phyloP scores from a whole-genome alignment of 306 rosid species.

The Medicago arabica region DNA sequence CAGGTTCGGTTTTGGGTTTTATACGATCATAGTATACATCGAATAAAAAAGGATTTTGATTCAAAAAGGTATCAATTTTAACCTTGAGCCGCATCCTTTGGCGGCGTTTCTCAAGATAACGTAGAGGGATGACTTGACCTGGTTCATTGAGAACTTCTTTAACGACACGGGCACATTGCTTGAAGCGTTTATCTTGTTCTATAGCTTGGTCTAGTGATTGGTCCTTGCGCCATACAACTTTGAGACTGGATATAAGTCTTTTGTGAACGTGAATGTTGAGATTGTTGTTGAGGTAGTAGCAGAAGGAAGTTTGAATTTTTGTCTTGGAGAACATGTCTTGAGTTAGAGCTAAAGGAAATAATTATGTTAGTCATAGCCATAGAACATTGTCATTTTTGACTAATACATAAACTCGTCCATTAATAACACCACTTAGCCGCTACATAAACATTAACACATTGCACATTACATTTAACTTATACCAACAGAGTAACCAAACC shows the following conservation, averaged over 20 bases:
- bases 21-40: constrained; percentile 64
- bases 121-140: constrained; percentile 45
- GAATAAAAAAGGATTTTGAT: constrained; percentile 70
- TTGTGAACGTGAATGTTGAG: constrained; percentile 9
- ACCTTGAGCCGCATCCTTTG: constrained; percentile 69
- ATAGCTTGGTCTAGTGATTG: constrained; percentile 69
- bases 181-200: constrained; percentile 65
- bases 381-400: neutral
- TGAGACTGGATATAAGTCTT: constrained; percentile 70
- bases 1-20: constrained; percentile 76
- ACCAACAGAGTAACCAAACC: neutral
- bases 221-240: constrained; percentile 91
- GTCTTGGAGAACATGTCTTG: constrained; percentile 48
- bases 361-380: neutral
- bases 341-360: neutral
- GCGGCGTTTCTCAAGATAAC: constrained; percentile 70
- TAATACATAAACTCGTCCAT: too few species aligned
- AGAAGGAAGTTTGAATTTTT: constrained; percentile 32
- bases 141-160: constrained; percentile 50
- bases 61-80: constrained; percentile 53
- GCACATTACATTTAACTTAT: neutral
- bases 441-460: neutral
- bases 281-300: constrained; percentile 37
- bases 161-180: constrained; percentile 47
- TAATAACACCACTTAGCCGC: too few species aligned